Evolutionary conservation across 148 eudicot genomes (phyloP).

Genomic region (Rhododendron mucronatum): DNA sequence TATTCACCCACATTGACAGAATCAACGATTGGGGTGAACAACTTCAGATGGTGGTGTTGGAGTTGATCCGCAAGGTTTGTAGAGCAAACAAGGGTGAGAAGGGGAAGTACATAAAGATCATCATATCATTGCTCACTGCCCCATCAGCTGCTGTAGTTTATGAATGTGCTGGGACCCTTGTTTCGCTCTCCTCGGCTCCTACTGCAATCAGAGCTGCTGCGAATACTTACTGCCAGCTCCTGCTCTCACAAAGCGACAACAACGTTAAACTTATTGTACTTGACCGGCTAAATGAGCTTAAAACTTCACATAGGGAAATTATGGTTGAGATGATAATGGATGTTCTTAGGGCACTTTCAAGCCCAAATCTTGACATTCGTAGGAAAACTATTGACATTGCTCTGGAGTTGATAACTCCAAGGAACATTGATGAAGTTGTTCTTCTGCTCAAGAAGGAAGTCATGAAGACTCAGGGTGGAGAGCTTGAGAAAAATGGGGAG

Average conservation of each 20-base stretch:
- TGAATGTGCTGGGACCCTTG: slow-evolving; percentile 89
- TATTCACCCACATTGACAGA: slow-evolving; percentile 61
- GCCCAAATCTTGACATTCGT: slow-evolving; percentile 86
- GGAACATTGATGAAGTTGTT: slow-evolving; percentile 88
- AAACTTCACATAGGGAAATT: slow-evolving; percentile 65
- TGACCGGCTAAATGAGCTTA: slow-evolving; percentile 81
- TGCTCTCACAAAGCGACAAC: slow-evolving; percentile 90
- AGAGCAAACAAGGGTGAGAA: slow-evolving; percentile 77
- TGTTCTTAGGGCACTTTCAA: slow-evolving; percentile 91
- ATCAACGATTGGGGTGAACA: slow-evolving; percentile 83
- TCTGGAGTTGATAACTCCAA: slow-evolving; percentile 78
- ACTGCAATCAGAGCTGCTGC: slow-evolving; percentile 93
- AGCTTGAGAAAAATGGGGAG: slow-evolving; percentile 91
- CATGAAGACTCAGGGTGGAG: slow-evolving; percentile 85
- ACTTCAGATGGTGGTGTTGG: slow-evolving; percentile 90
- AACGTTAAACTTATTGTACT: slow-evolving; percentile 94
- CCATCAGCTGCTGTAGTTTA: slow-evolving; percentile 85
- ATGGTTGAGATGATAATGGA: slow-evolving; percentile 97
- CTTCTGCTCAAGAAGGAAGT: slow-evolving; percentile 92
- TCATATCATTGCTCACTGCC: slow-evolving; percentile 71
- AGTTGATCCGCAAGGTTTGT: slow-evolving; percentile 84
- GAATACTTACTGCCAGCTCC: slow-evolving; percentile 85
- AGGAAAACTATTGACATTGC: slow-evolving; percentile 81
- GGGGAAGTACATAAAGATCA: slow-evolving; percentile 84
- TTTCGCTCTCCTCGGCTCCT: slow-evolving; percentile 86